phyloP scores from a whole-genome alignment of 2,329 filamentous ascomycete species.

The Curvularia verruculosa region DNA sequence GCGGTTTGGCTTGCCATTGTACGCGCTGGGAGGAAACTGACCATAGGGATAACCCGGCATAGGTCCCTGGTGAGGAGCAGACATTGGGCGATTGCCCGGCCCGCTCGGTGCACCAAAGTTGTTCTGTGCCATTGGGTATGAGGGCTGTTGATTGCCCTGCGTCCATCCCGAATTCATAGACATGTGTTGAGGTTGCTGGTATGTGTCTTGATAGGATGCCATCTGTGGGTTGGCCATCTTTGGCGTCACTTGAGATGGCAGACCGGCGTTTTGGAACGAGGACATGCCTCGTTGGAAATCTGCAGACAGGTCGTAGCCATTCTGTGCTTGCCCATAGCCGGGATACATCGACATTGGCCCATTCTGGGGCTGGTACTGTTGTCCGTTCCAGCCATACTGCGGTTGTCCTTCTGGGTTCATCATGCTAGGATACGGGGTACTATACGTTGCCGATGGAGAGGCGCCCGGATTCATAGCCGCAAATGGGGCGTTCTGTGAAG shows the following conservation, averaged over 20 bases:
- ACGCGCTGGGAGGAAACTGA: slow-evolving; percentile 73
- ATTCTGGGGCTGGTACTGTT: slow-evolving; percentile 38
- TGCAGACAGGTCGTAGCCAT: slow-evolving; percentile 52
- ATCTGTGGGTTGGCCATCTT: slow-evolving; percentile 47
- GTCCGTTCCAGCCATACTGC: slow-evolving; percentile 45
- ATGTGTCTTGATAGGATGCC: slow-evolving; percentile 43
- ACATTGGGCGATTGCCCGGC: slow-evolving; percentile 42
- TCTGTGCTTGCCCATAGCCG: slow-evolving; percentile 37
- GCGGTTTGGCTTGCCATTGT: slow-evolving; percentile 64
- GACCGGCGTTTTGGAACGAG: slow-evolving; percentile 49
- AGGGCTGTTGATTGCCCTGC: slow-evolving; percentile 39
- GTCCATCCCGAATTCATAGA: slow-evolving; percentile 42
- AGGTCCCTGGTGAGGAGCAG: slow-evolving; percentile 44
- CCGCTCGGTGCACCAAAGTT: slow-evolving; percentile 34
- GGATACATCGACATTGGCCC: slow-evolving; percentile 37
- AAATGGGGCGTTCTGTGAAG: slow-evolving; percentile 39
- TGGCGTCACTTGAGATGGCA: slow-evolving; percentile 46
- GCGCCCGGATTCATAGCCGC: slow-evolving; percentile 34
- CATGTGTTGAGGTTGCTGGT: slow-evolving; percentile 39
- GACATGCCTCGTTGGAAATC: slow-evolving; percentile 57
- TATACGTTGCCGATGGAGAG: slow-evolving; percentile 41
- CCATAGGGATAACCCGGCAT: slow-evolving; percentile 72
- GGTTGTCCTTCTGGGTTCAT: slow-evolving; percentile 47
- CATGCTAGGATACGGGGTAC: slow-evolving; percentile 42
- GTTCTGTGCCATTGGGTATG: slow-evolving; percentile 35